phyloP scores from a whole-genome alignment of 768 basidiomycete species.

The Mycena venus region DNA sequence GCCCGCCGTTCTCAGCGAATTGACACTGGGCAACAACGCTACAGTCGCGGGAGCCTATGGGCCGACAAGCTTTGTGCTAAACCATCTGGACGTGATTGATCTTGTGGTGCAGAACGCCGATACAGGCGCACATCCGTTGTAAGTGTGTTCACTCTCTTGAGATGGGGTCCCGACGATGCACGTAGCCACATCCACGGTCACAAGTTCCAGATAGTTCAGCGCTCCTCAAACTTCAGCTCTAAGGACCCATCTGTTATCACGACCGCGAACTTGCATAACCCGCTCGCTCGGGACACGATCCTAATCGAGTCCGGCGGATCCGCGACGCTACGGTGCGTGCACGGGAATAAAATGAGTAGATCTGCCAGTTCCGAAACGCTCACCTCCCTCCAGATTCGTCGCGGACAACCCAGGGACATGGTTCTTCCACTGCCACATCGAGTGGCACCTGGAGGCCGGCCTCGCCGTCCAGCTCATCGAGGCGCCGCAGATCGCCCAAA shows the following conservation, averaged over 20 bases:
- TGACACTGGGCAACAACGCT: conserved; percentile 84
- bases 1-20: conserved; percentile 80
- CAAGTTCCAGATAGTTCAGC: conserved; percentile 84
- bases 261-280: conserved; percentile 84
- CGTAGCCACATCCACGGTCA: conserved; percentile 92
- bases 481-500: conserved; percentile 81
- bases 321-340: conserved; percentile 70
- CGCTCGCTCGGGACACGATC: conserved; percentile 92
- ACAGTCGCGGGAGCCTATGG: conserved; percentile 82
- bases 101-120: conserved; percentile 82
- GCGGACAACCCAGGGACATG: conserved; percentile 96
- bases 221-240: conserved; percentile 77
- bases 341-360: too few species aligned
- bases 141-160: conserved; percentile 40
- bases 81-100: conserved; percentile 83
- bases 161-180: background rate
- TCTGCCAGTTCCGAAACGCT: background rate
- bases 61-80: conserved; percentile 78
- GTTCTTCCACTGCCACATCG: conserved; percentile 89
- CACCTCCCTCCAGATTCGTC: conserved; percentile 64
- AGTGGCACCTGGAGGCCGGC: conserved; percentile 89
- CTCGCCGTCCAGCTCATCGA: conserved; percentile 89
- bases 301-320: conserved; percentile 78
- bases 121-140: conserved; percentile 89
- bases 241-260: conserved; percentile 82